Base-by-base conservation (phyloP, 164 flowering plant genomes). In the Taxillus chinensis region DNA sequence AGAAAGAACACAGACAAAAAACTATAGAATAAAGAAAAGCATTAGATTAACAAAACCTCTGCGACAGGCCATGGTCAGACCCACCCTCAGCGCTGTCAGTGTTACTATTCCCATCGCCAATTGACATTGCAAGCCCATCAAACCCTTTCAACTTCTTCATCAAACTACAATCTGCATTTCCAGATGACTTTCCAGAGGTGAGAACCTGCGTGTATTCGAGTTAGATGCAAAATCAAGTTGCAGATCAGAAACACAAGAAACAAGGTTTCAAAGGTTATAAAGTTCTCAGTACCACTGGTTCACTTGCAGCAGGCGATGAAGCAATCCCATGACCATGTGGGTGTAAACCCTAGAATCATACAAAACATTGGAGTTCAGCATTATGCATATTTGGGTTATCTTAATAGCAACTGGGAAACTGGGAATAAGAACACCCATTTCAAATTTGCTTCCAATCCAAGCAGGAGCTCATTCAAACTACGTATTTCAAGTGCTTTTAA, bases 81-180 rank as follows among this genome's bases (percentile, higher is more conserved):
- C 70, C 82, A 60, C 68, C 81, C 42, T 71, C 85, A 41, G 75
- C 75, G 58, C 71, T 81, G 46, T 79, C 83, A 57, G 73, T 65
- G 62, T 68, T 76, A 58, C 79, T 84, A 79, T 80, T 84, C 2
- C 27, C 27, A 27, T 27, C 27, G 75, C 92, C 89, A 41, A 82
- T 73, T 54, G 95, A 79, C 77, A 84, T 87, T 61, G 87, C 83
- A 59, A 89, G 83, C 61, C 89, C 96, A 76, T 86, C 86, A 75
- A 80, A 77, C 48, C 83, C 79, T 83, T 88, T 92, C 75, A 83
- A 61, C 64, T 90, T 87, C 70, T 85, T 87, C 69, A 78, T 65
- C 51, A 81, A 73, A 39, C 87, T 83, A 60, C 58, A 74, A 45
- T 83, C 90, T 37, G 79, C 66, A 67, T 76, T 86, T 64, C 80